These are phyloP conservation scores for Cadophora sp. DNA, from an alignment of 2,329 filamentous ascomycete species.

Conservation along the genomic window DNA sequence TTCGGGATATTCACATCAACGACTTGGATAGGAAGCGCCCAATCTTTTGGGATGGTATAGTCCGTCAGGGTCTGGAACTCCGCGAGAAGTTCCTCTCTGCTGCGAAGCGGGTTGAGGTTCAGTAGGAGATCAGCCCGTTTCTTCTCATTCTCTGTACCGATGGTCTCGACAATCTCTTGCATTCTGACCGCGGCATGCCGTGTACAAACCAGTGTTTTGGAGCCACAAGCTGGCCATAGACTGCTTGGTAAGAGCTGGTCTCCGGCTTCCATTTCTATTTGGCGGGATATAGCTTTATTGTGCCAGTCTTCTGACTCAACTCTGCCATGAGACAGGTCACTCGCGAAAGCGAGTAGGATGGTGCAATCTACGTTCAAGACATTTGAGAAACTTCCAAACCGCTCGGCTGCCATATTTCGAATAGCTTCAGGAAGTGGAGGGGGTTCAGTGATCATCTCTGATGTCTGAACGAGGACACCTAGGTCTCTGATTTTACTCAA, in stretches of 20 bases:
- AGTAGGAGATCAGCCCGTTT: constrained; percentile 61
- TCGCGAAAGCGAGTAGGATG: constrained; percentile 70
- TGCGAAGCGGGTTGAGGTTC: constrained; percentile 40
- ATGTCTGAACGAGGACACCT: constrained; percentile 47
- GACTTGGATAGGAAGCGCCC: constrained; percentile 63
- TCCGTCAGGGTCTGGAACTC: constrained; percentile 56
- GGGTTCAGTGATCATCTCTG: constrained; percentile 36
- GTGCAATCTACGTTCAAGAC: constrained; percentile 66
- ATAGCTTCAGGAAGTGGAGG: constrained; percentile 35
- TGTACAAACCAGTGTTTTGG: constrained; percentile 64
- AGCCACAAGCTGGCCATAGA: constrained; percentile 65
- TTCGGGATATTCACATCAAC: constrained; percentile 52
- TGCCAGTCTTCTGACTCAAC: constrained; percentile 44
- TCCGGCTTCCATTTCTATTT: constrained; percentile 67
- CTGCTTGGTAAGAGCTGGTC: constrained; percentile 64
- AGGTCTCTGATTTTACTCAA: constrained; percentile 59
- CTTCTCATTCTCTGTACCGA: constrained; percentile 65
- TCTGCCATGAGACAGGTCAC: constrained; percentile 58
- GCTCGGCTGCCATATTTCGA: constrained; percentile 47
- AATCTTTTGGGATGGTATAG: constrained; percentile 57
- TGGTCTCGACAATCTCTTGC: constrained; percentile 66
- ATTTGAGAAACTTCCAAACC: constrained; percentile 47
- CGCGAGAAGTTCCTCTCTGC: constrained; percentile 38
- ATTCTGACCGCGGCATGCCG: constrained; percentile 66
- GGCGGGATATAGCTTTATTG: constrained; percentile 45